phyloP scores from a whole-genome alignment of 352 stramenopile species.

The Phytophthora chlamydospora region DNA sequence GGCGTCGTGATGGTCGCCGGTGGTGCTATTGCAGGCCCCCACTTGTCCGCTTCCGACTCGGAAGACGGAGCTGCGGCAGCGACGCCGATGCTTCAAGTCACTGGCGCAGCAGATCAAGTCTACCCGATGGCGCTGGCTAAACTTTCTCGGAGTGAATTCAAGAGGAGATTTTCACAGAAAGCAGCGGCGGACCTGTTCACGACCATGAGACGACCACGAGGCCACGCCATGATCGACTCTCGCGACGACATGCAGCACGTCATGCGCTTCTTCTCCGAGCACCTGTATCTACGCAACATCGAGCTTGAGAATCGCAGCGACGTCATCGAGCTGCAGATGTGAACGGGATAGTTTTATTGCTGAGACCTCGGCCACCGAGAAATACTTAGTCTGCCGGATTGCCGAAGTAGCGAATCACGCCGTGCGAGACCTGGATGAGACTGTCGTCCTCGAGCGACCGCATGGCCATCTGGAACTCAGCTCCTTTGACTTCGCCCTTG shows the following conservation, averaged over 20 bases:
- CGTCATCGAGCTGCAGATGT: conserved; percentile 56
- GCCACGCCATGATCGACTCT: conserved; percentile 61
- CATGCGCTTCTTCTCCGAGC: conserved; percentile 65
- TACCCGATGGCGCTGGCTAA: conserved; percentile 45
- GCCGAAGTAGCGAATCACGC: conserved; percentile 80
- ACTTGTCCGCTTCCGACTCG: conserved; percentile 15
- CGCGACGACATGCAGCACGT: conserved; percentile 58
- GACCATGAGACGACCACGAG: conserved; percentile 17
- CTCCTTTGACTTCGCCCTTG: conserved; percentile 75
- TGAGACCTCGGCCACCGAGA: conserved; percentile 3
- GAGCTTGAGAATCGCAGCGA: conserved; percentile 58
- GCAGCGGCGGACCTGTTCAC: conserved; percentile 37
- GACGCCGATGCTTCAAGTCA: conserved; percentile 57
- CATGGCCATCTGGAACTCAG: conserved; percentile 90
- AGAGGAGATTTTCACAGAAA: conserved; percentile 18
- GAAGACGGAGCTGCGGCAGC: conserved; percentile 18
- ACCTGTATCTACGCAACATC: conserved; percentile 58
- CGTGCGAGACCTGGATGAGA: conserved; percentile 93
- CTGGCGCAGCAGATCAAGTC: conserved; percentile 38
- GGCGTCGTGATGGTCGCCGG: conserved; percentile 62
- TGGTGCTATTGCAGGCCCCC: conserved; percentile 43
- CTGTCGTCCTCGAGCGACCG: conserved; percentile 92
- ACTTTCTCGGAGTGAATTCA: conserved; percentile 27
- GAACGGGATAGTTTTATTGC: conserved; percentile 17
- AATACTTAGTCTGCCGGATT: conserved; percentile 38